phyloP scores from a whole-genome alignment of 306 rosid genomes.

The Vigna unguiculata region DNA sequence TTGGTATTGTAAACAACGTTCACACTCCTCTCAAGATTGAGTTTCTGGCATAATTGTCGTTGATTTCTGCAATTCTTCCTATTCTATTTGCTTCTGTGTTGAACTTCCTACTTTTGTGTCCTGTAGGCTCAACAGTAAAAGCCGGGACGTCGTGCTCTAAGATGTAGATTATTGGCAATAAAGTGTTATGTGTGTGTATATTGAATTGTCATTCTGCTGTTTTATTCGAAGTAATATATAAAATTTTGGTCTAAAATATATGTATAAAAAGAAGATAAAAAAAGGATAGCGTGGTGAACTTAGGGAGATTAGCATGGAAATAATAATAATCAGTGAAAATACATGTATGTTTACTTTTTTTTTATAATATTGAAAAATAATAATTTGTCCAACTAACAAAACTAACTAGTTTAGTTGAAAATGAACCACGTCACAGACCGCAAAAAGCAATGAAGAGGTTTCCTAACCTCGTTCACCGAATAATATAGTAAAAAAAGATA shows the following conservation, averaged over 20 bases:
- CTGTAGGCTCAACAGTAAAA: conserved; percentile 57
- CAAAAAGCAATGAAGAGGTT: conserved; percentile 11
- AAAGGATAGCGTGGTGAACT: background rate
- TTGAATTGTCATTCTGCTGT: background rate
- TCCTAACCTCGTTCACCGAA: conserved; percentile 1
- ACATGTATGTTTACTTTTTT: too few species aligned
- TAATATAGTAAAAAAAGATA: conserved; percentile 23
- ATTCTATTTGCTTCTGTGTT: conserved; percentile 1
- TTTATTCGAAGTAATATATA: background rate
- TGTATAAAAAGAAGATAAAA: background rate
- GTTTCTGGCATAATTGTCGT: conserved; percentile 18
- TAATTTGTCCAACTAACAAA: conserved; percentile 41
- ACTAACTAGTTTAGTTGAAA: background rate
- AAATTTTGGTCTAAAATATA: background rate
- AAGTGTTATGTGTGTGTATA: conserved; percentile 7
- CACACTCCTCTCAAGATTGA: background rate
- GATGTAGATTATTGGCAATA: conserved; percentile 25
- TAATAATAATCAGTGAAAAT: too few species aligned
- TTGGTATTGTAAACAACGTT: conserved; percentile 50
- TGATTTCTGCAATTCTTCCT: conserved; percentile 8
- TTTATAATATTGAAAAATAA: too few species aligned
- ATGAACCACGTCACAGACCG: background rate
- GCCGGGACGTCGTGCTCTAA: background rate
- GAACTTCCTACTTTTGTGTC: conserved; percentile 7
- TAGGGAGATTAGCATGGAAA: background rate